Base-by-base conservation (phyloP, 108 stramenopile genomes). In the Nitzschia putrida region DNA sequence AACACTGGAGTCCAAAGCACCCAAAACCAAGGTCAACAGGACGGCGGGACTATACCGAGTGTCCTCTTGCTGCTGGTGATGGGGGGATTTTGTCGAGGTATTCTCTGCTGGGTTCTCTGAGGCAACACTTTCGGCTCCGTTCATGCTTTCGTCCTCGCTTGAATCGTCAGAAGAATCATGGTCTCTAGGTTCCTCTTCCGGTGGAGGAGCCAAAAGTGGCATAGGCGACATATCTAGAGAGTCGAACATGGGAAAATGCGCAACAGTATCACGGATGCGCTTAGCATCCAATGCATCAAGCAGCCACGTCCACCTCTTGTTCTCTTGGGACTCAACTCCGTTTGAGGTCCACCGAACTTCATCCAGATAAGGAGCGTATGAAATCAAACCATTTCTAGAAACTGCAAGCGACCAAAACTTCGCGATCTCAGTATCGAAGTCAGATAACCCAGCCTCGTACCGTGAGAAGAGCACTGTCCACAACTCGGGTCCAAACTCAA, bases 31-130 rank as follows among this genome's bases (percentile, higher is more conserved):
- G 3, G 92, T 85, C 14, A 93, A 73, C 8, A 93, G 34, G 64
- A 91, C 91, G 8, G 83, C 85, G 42, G 92, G 92, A 66, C 85
- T 88, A 66, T 93, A 93, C 22, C 86, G 73, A 6, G 43, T 20
- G 72, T 88, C 88, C 25, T 58, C 13, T 11, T 23, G 1, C 9
- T 16, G 24, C 9, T 16, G 24, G 11, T 2, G 53, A 10, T 37
- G 51, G 23, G 24, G 26, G 16, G 1, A 3, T 3, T 61, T 43
- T 2, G 21, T 49, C 44, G 34, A 4, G 2, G 16, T 39, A 6
- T 64, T 44, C 1, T 38, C 38, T 4, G 18, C 18, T 4, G 47
- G 2, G 6, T 18, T 5, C 2, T 18, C n/a, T 3, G 18, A 18
- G 6, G n/a, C 18, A 1, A 18, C 2, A 3, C 18, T 18, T 7